Evolutionary conservation across 192 early-diverging fungal species (phyloP), one percentile per base, ranked within the genome.

Genomic region (Coemansia sp.): DNA sequence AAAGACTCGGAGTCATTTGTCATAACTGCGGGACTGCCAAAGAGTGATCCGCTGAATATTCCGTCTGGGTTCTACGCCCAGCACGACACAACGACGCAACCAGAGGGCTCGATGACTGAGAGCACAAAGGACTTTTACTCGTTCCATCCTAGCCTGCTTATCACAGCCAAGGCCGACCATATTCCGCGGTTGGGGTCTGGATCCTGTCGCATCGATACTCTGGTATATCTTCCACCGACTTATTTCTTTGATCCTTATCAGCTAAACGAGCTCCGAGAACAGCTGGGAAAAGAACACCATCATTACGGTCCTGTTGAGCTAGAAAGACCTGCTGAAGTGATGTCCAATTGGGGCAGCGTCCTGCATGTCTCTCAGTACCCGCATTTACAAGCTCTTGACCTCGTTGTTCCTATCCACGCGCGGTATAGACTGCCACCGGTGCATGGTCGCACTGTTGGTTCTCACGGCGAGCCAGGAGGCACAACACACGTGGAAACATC

Each of bases 241-340:
- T 82, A 82, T 57, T 82, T 82, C 58, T 68, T 76, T 17, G 79
- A 82, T 30, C 79, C 79, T 4, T 82, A 82, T 42, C 71, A 82
- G 57, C 56, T 82, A 1, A 45, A 61, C 20, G 73, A 76, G 16
- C 34, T 61, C 12, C 50, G 58, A 16, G 59, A n/a, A 3, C 48
- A 48, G 5, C 62, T 71, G 20, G 56, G 57, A 8, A 38, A 40
- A n/a, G n/a, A 25, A 0, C 64, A 69, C 60, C 54, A 33, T 18
- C 68, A 73, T 48, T 73, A 71, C 45, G 79, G 79, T 2, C 70
- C 59, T 0, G 38, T 67, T 16, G 79, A 82, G 64, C 71, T 82
- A 2, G 79, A 82, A 36, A 66, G 45, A 36, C 79, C 79, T 1
- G 79, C 79, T 5, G 79, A 82, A 30, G 63, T 56, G 0, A 66